Percentiles rank a stretch among this genome's conserved stretches.
phyloP scores from a whole-genome alignment of 2,329 filamentous ascomycete genomes.

The Parasarocladium wereldwijsianum region DNA sequence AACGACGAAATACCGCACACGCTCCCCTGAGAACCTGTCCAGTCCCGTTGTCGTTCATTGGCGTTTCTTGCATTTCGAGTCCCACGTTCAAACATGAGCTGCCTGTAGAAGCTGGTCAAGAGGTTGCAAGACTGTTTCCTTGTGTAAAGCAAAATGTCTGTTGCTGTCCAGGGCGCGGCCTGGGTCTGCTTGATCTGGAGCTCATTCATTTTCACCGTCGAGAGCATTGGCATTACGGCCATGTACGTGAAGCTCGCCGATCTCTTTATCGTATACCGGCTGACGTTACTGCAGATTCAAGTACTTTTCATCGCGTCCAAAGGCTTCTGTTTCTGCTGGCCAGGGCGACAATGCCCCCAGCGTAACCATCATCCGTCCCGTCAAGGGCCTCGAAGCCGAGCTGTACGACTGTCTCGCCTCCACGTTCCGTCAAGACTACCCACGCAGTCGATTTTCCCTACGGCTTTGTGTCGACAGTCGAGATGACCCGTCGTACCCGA shows the following conservation, averaged over 20 bases:
- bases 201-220: constrained; percentile 34
- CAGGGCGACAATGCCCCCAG: constrained; percentile 48
- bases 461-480: constrained; percentile 68
- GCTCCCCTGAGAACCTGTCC: too few species aligned
- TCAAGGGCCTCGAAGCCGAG: constrained; percentile 80
- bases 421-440: constrained; percentile 72
- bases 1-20: too few species aligned
- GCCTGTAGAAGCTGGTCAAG: too few species aligned
- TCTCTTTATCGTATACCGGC: neutral
- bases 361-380: constrained; percentile 81
- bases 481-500: constrained; percentile 61
- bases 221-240: constrained; percentile 39
- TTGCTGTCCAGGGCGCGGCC: constrained; percentile 24
- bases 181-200: constrained; percentile 37
- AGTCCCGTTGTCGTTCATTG: too few species aligned
- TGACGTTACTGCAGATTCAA: constrained; percentile 27
- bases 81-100: too few species aligned
- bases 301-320: constrained; percentile 33
- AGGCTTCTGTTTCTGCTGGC: constrained; percentile 33
- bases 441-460: constrained; percentile 58
- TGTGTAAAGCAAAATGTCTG: constrained; percentile 11
- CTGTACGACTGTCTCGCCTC: constrained; percentile 88
- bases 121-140: too few species aligned
- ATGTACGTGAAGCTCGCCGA: constrained; percentile 26
- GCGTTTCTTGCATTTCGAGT: too few species aligned